These are phyloP conservation scores for Aureobasidium sp. DNA, from an alignment of 2,329 filamentous ascomycete genomes.

Conservation along the genomic window DNA sequence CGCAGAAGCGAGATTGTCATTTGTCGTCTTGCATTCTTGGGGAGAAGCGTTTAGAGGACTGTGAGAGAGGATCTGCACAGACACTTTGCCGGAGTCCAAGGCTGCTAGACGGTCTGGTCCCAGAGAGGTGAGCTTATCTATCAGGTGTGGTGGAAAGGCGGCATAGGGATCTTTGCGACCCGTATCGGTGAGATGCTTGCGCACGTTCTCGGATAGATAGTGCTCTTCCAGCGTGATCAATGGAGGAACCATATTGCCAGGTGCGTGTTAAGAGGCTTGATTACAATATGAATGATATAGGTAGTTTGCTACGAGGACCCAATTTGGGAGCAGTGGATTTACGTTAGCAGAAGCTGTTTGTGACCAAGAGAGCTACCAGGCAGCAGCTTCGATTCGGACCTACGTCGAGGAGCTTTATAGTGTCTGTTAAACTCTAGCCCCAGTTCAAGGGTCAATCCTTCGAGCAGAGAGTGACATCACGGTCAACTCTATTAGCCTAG, in stretches of 20 bases:
- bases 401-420: background rate
- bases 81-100: conserved; percentile 29
- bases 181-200: conserved; percentile 7
- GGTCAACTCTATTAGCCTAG: background rate
- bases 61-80: conserved; percentile 32
- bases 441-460: background rate
- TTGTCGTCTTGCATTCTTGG: conserved; percentile 26
- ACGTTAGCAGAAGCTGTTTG: no score
- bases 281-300: background rate
- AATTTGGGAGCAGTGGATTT: no score
- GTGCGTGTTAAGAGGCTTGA: background rate
- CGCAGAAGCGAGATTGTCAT: conserved; percentile 29
- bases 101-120: conserved; percentile 25
- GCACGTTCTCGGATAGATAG: conserved; percentile 25
- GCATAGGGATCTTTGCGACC: conserved; percentile 9
- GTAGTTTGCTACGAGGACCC: no score
- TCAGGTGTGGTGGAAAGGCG: background rate
- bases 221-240: conserved; percentile 33
- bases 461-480: background rate
- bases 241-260: conserved; percentile 25
- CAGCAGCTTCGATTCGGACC: background rate
- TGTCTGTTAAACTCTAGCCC: no score
- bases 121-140: conserved; percentile 25
- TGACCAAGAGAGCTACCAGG: background rate
- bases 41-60: conserved; percentile 25